Evolutionary conservation across 1,284 basidiomycete genomes (phyloP), one percentile per base, ranked within the genome.

Genomic region (Moesziomyces parantarcticus): DNA sequence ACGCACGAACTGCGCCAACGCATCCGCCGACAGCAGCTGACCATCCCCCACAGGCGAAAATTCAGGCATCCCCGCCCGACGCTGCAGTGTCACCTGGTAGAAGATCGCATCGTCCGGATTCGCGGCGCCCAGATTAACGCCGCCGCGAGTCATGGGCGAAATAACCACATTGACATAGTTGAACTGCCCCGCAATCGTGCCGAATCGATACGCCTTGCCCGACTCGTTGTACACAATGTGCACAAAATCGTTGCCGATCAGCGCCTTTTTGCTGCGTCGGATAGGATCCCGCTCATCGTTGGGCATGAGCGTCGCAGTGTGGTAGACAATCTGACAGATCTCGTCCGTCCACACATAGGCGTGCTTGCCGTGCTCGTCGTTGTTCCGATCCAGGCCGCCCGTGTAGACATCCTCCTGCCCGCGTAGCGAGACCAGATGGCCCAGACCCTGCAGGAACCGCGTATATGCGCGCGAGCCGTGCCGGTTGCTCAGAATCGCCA

Each of bases 261-360:
- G 74, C 18, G 80, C 82, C 60, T 82, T 83, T 47, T 83, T 83
- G 6, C 62, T 52, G 16, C 67, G 58, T 40, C 67, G 66, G 13
- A 56, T 80, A 21, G 75, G 69, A 50, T 83, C 82, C 32, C 56
- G 60, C 39, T 57, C 55, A 41, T 72, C 53, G 58, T 79, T 78
- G n/a, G 97, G 97, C 97, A 99, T 99, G 85, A 99, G 90, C 1
- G 97, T 99, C 3, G 96, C 92, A 1, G 94, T 92, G 84, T 99
- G 97, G 84, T 93, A 99, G 53, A 97, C 88, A 62, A 97, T 90
- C 83, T 99, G 97, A 18, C 92, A 91, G 45, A 97, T 95, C 80
- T 97, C 94, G 84, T 99, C 94, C 91, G 94, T 95, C 95, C 96
- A 99, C 0, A 95, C 94, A 80, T 99, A 99, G 14, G 81, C 81